Evolutionary conservation across 768 basidiomycete genomes (phyloP).

Genomic region (Floccularia luteovirens): DNA sequence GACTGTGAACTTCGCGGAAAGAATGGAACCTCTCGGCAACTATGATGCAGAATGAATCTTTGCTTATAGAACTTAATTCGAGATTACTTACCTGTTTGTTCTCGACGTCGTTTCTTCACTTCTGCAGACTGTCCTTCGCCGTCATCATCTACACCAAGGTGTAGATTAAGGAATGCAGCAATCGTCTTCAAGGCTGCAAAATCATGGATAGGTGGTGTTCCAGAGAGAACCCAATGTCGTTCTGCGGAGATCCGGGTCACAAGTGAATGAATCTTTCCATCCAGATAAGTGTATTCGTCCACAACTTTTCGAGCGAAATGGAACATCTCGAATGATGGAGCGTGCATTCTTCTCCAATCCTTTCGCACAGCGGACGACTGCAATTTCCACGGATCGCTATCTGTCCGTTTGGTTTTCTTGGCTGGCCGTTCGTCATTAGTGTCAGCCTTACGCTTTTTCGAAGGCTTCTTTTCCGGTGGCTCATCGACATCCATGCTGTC

Average conservation of each 20-base stretch:
- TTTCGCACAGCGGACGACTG: slow-evolving; percentile 48
- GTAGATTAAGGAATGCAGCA: slow-evolving; percentile 80
- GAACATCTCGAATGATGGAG: slow-evolving; percentile 89
- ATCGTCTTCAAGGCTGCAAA: slow-evolving; percentile 90
- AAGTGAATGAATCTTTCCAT: slow-evolving; percentile 71
- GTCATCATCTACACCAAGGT: slow-evolving; percentile 88
- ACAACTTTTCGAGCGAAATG: slow-evolving; percentile 84
- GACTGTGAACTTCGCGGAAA: slow-evolving; percentile 88
- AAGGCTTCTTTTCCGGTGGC: slow-evolving; percentile 26
- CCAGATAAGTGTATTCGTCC: slow-evolving; percentile 92
- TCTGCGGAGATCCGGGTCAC: slow-evolving; percentile 72
- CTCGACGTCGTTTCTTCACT: slow-evolving; percentile 73
- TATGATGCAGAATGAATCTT: slow-evolving; percentile 22
- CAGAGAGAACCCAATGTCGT: slow-evolving; percentile 92
- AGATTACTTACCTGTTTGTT: slow-evolving; percentile 66
- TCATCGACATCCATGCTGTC: slow-evolving; percentile 57
- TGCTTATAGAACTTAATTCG: background rate
- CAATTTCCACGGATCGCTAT: slow-evolving; percentile 77
- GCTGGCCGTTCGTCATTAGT: slow-evolving; percentile 28
- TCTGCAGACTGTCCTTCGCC: slow-evolving; percentile 69
- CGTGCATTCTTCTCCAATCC: slow-evolving; percentile 75
- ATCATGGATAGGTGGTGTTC: slow-evolving; percentile 89
- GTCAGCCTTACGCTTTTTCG: slow-evolving; percentile 30
- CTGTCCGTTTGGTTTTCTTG: slow-evolving; percentile 57
- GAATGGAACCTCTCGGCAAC: slow-evolving; percentile 93